Percentiles rank a stretch among this genome's conserved stretches.
These are phyloP conservation scores for Ogataea salicorniae DNA, from an alignment of 805 yeast species.

Conservation along the genomic window DNA sequence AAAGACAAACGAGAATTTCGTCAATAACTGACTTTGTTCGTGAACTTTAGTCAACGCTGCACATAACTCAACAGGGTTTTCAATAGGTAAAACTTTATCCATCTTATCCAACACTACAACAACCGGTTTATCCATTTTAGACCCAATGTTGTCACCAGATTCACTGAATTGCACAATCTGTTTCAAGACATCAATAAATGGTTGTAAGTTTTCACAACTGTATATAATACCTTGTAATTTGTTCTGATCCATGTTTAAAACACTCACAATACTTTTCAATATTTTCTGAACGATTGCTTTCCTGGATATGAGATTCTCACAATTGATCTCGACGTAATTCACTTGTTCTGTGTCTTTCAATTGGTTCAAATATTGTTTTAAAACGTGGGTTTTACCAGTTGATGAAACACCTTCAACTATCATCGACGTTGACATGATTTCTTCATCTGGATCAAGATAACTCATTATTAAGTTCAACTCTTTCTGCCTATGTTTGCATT, in stretches of 20 bases:
- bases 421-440: slow-evolving; percentile 31
- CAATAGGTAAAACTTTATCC: slow-evolving; percentile 34
- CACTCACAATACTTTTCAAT: slow-evolving; percentile 27
- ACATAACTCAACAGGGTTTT: slow-evolving; percentile 33
- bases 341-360: slow-evolving; percentile 17
- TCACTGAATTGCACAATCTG: slow-evolving; percentile 23
- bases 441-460: slow-evolving; percentile 29
- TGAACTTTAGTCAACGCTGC: slow-evolving; percentile 37
- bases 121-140: slow-evolving; percentile 27
- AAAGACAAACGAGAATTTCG: slow-evolving; percentile 34
- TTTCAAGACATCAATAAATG: slow-evolving; percentile 37
- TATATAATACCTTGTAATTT: slow-evolving; percentile 14
- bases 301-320: slow-evolving; percentile 41
- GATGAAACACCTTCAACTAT: slow-evolving; percentile 46
- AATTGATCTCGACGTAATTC: slow-evolving; percentile 31
- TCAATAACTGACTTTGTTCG: slow-evolving; percentile 32
- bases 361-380: slow-evolving; percentile 29
- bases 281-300: slow-evolving; percentile 39
- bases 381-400: slow-evolving; percentile 42
- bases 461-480: slow-evolving; percentile 35
- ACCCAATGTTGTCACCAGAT: not conserved
- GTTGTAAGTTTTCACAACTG: slow-evolving; percentile 38
- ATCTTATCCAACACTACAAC: slow-evolving; percentile 44
- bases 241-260: slow-evolving; percentile 5
- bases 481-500: slow-evolving; percentile 25